Conservation (phyloP, 1,139 yeast species). For the Saccharomyces hybrid region DNA sequence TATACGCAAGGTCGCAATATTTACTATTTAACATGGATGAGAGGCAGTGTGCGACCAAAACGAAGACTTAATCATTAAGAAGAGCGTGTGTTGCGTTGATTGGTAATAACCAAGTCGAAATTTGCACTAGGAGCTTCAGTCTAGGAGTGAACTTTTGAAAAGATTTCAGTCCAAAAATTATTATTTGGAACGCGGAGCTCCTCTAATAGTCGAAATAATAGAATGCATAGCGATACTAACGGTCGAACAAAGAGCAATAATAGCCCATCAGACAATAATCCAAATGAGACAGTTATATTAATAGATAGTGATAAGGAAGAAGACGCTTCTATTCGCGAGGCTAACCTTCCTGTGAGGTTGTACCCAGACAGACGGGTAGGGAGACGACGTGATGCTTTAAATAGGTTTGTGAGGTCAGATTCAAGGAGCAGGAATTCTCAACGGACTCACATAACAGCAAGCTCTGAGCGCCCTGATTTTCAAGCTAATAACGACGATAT, state of each 20-base stretch:
- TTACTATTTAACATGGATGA: background rate
- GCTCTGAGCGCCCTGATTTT: background rate
- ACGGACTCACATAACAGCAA: slow-evolving; percentile 1
- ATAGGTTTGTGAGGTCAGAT: slow-evolving; percentile 15
- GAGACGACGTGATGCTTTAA: slow-evolving; percentile 17
- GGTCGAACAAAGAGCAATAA: background rate
- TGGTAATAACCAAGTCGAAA: background rate
- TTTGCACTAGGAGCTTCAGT: background rate
- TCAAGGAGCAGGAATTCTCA: background rate
- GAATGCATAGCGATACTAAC: background rate
- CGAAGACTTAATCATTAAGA: background rate
- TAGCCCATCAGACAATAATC: background rate
- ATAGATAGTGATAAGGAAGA: slow-evolving; percentile 28
- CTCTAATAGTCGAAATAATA: background rate
- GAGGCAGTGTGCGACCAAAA: background rate
- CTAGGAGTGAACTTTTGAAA: background rate
- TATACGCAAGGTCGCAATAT: background rate
- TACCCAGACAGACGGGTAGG: slow-evolving; percentile 14
- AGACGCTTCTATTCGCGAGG: slow-evolving; percentile 12
- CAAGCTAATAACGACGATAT: slow-evolving; percentile 19
- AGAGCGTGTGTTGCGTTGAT: background rate
- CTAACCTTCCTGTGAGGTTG: slow-evolving; percentile 11
- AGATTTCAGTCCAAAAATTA: background rate
- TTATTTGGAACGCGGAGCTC: background rate
- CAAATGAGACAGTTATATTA: slow-evolving; percentile 14